Evolutionary conservation across 2,329 filamentous ascomycete genomes (phyloP), one percentile per base, ranked within the genome.

Genomic region (Neocatenulostroma microsporum): DNA sequence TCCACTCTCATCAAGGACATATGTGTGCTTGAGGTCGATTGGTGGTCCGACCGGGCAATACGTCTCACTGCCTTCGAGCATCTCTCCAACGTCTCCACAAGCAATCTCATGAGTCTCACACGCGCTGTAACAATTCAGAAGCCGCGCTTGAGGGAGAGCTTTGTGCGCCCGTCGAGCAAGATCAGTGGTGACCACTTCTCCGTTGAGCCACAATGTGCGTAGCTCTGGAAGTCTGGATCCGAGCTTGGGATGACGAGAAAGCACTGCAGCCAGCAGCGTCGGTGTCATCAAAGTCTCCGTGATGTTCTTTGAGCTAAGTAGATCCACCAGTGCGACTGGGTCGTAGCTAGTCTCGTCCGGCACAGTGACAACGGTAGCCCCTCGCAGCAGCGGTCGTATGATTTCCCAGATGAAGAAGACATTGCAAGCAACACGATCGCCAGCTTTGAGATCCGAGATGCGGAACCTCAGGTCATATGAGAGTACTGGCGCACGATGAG

Each of bases 361-460:
- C 12, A 88, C 76, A 3, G 80, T 74, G 15, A 87, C 73, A 4
- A 84, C 80, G 0, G 84, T 85, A 3, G 82, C 84, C 48, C 84
- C 84, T 37, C 83, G 74, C 37, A 89, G 57, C 29, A 89, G 66
- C 7, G 84, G 84, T 4, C 84, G 80, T 37, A 89, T 60, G 39
- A 88, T 87, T 57, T 89, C 84, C 84, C 84, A 89, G 30, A 88
- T 72, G 55, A 89, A 89, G 60, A 88, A 89, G 41, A 88, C 84
- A 66, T 88, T 89, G 63, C 83, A 88, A n/a, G 84, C 84, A 9
- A 88, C 82, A 5, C 84, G 74, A 48, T 87, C 84, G 12, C 82
- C 82, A 0, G 78, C 79, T 13, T 71, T 62, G 3, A 85, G 65
- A 55, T 88, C 79, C 46, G 77, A 81, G 32, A 88, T 59, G 8